Conservation (phyloP, 768 basidiomycete species). For the Pulveroboletus sp. region DNA sequence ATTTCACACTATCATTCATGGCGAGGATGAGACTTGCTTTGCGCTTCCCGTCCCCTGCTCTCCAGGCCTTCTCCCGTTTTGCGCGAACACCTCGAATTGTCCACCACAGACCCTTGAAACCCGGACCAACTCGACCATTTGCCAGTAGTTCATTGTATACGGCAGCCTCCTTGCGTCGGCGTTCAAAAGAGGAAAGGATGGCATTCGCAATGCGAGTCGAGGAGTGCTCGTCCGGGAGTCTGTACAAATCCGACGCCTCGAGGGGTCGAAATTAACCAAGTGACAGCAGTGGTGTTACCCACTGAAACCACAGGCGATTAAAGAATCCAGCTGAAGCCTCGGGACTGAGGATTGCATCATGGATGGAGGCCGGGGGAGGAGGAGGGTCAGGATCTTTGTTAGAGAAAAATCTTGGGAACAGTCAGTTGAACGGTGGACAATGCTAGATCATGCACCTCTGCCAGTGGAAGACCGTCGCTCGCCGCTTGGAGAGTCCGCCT, state of each 20-base stretch:
- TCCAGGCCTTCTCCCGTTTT: slow-evolving; percentile 60
- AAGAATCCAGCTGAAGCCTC: slow-evolving; percentile 62
- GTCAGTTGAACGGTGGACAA: background rate
- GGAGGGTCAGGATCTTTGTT: slow-evolving; percentile 26
- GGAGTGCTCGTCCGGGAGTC: slow-evolving; percentile 59
- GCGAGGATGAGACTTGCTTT: slow-evolving; percentile 62
- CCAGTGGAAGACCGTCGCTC: slow-evolving; percentile 1
- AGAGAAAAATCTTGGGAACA: slow-evolving; percentile 7
- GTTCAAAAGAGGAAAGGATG: slow-evolving; percentile 63
- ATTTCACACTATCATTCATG: slow-evolving; percentile 73
- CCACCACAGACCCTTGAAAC: slow-evolving; percentile 57
- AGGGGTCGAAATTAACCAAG: slow-evolving; percentile 80
- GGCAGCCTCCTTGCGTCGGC: slow-evolving; percentile 49
- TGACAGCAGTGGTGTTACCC: slow-evolving; percentile 69
- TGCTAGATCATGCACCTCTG: background rate
- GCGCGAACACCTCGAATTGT: slow-evolving; percentile 43
- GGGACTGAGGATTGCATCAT: slow-evolving; percentile 59
- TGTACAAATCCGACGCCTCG: slow-evolving; percentile 77
- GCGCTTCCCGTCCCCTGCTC: slow-evolving; percentile 57
- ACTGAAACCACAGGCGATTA: slow-evolving; percentile 60
- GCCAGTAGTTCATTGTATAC: slow-evolving; percentile 70
- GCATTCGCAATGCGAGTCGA: slow-evolving; percentile 57
- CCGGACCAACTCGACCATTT: slow-evolving; percentile 58
- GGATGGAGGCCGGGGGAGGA: slow-evolving; percentile 48
- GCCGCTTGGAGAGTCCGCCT: background rate